Percentiles rank a stretch among this genome's conserved stretches.
These are phyloP conservation scores for Tylopilus subfusipes DNA, from an alignment of 768 basidiomycete species.

Conservation along the genomic window DNA sequence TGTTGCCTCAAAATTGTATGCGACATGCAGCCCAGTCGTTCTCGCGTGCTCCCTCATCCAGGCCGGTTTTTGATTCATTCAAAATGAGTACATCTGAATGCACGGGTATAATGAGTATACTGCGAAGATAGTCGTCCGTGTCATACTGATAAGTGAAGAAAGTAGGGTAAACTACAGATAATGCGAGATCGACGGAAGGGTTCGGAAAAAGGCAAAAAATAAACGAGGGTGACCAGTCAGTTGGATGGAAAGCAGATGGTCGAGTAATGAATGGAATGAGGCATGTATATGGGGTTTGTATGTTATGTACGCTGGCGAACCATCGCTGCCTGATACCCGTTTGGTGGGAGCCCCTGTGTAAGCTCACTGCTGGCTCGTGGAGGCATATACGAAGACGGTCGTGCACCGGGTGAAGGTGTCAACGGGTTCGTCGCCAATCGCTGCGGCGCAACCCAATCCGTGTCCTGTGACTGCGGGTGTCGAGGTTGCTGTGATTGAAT, in stretches of 20 bases:
- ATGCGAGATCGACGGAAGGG: constrained; percentile 42
- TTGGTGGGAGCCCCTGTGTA: constrained; percentile 36
- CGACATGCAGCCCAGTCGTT: constrained; percentile 28
- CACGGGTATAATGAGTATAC: constrained; percentile 58
- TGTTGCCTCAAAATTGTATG: constrained; percentile 36
- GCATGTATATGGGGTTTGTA: background rate
- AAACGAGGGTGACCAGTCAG: constrained; percentile 29
- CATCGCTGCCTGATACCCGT: constrained; percentile 45
- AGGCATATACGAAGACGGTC: constrained; percentile 52
- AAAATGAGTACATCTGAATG: constrained; percentile 41
- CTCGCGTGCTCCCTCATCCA: constrained; percentile 6
- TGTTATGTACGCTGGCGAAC: constrained; percentile 50
- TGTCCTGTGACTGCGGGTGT: constrained; percentile 43
- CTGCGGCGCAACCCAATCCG: constrained; percentile 36
- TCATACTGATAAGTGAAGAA: constrained; percentile 45
- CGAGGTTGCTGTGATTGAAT: constrained; percentile 43
- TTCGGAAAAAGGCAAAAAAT: constrained; percentile 14
- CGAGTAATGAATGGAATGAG: constrained; percentile 16
- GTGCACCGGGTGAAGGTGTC: constrained; percentile 35
- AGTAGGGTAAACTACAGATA: constrained; percentile 61
- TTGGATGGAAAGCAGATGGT: constrained; percentile 23
- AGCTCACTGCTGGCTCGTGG: constrained; percentile 45
- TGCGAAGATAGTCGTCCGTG: constrained; percentile 61
- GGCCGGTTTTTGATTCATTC: constrained; percentile 25
- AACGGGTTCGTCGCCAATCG: constrained; percentile 38